phyloP scores from a whole-genome alignment of 2,329 filamentous ascomycete species.

The Ophiocordyceps australis region DNA sequence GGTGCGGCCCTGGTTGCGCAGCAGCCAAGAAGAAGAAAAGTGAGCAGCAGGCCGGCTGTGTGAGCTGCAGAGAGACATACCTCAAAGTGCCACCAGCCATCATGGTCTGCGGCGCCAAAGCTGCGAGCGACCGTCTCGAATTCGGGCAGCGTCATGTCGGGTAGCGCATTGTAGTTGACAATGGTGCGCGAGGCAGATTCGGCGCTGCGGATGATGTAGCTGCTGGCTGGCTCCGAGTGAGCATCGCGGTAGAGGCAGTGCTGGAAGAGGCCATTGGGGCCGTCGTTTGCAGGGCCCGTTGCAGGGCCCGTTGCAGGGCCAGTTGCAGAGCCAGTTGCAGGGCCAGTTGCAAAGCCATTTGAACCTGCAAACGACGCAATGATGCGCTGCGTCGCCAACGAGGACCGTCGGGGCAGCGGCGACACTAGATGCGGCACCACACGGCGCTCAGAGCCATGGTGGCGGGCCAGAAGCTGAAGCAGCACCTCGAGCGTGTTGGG shows the following conservation, averaged over 20 bases:
- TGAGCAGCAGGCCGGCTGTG: background rate
- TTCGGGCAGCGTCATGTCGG: slow-evolving; percentile 47
- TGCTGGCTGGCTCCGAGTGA: slow-evolving; percentile 39
- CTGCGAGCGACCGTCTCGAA: slow-evolving; percentile 27
- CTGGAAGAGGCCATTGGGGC: no score
- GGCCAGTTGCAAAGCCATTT: slow-evolving; percentile 24
- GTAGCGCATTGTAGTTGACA: slow-evolving; percentile 49
- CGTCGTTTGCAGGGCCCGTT: no score
- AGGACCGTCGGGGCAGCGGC: slow-evolving; percentile 32
- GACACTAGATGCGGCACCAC: slow-evolving; percentile 25
- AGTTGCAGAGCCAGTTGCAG: slow-evolving; percentile 38
- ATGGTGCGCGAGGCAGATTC: slow-evolving; percentile 45
- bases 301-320: slow-evolving; percentile 31
- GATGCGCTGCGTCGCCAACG: slow-evolving; percentile 32
- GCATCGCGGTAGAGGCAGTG: slow-evolving; percentile 41
- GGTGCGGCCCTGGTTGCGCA: slow-evolving; percentile 34
- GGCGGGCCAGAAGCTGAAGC: slow-evolving; percentile 33
- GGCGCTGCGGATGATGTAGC: slow-evolving; percentile 49
- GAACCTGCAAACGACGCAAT: slow-evolving; percentile 34
- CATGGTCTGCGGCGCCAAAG: slow-evolving; percentile 15
- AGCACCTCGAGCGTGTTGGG: slow-evolving; percentile 56
- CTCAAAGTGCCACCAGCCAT: slow-evolving; percentile 57
- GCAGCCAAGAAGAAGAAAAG: background rate
- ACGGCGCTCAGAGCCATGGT: slow-evolving; percentile 1
- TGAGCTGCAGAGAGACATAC: slow-evolving; percentile 16